Conservation (phyloP, 108 stramenopile genomes). For the Cyclotella sp. region DNA sequence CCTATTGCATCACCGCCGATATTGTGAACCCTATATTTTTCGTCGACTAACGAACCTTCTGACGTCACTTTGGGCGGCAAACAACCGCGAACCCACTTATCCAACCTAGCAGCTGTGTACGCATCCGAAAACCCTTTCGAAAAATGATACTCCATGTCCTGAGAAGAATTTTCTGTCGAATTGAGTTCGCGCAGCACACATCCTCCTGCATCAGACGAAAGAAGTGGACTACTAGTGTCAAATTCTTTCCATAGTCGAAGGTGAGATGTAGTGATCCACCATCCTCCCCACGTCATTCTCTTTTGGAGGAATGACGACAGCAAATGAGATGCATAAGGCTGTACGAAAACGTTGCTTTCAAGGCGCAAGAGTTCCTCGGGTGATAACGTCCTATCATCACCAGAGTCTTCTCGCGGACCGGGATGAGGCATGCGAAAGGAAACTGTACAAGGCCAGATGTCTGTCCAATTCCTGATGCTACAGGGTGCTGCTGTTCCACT, state of each 20-base stretch:
- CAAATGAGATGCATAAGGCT: conserved; percentile 31
- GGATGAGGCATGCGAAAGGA: conserved; percentile 27
- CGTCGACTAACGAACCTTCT: conserved; percentile 16
- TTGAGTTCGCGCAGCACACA: conserved; percentile 23
- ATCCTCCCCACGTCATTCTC: conserved; percentile 28
- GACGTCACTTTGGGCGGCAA: conserved; percentile 22
- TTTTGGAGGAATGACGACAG: conserved; percentile 31
- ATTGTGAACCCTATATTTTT: conserved; percentile 18
- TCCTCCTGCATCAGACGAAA: not conserved
- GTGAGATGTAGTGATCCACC: conserved; percentile 19
- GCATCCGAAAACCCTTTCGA: conserved; percentile 23
- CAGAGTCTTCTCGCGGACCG: not conserved
- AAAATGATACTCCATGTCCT: conserved; percentile 12
- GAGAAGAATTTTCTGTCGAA: not conserved
- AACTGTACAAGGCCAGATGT: conserved; percentile 32
- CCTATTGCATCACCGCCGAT: conserved; percentile 24
- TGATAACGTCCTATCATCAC: not conserved
- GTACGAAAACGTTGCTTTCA: conserved; percentile 32
- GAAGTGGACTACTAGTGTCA: not conserved
- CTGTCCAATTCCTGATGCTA: conserved; percentile 18
- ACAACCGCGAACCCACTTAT: conserved; percentile 17
- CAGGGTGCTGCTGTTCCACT: not conserved
- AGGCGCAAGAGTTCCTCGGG: conserved; percentile 13
- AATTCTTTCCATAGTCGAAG: conserved; percentile 36
- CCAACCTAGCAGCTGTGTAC: conserved; percentile 22